Evolutionary conservation across 2,329 filamentous ascomycete species (phyloP), one percentile per base, ranked within the genome.

Genomic region (Aspergillus fumigatus): DNA sequence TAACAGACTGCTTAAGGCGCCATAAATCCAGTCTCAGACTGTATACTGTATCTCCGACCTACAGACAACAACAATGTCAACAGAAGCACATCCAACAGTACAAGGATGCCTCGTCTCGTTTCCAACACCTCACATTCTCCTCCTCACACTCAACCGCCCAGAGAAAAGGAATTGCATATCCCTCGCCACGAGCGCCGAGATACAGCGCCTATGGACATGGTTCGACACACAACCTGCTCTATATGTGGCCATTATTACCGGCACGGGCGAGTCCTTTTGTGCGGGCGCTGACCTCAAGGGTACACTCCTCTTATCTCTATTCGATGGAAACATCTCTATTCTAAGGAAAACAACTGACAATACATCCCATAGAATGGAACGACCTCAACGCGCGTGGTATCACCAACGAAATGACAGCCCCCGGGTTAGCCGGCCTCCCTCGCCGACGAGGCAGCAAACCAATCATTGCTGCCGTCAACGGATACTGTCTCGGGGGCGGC

Each of bases 401-500:
- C 27, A 62, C 66, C 23, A 69, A 72, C 47, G 66, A 69, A 26
- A 73, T 71, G 63, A 68, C 76, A 0, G 65, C 76, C 0, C 73
- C 76, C 1, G 88, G 87, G 1, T 88, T 90, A 58, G 87, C 84
- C 25, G 88, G 82, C 0, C 73, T 92, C 32, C 85, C 83, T 53
- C 85, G 88, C 60, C 80, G 88, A 26, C 70, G 74, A 4, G 88
- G 88, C 50, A 85, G 84, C 72, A 93, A 93, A 67, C 89, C 89
- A 5, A 80, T 93, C 54, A 82, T 93, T 27, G 88, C 86, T 1
- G 89, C 89, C 1, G 87, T 92, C 21, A 90, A 92, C 67, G 89
- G 89, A 6, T 77, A 88, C 19, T 89, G 87, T 56, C 80, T 89
- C 48, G 89, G 89, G 38, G 89, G 89, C 53, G 89, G 88, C 1